These are phyloP conservation scores for Flaveria sonorensis DNA, from an alignment of 129 eudicot genomes.

Conservation along the genomic window DNA sequence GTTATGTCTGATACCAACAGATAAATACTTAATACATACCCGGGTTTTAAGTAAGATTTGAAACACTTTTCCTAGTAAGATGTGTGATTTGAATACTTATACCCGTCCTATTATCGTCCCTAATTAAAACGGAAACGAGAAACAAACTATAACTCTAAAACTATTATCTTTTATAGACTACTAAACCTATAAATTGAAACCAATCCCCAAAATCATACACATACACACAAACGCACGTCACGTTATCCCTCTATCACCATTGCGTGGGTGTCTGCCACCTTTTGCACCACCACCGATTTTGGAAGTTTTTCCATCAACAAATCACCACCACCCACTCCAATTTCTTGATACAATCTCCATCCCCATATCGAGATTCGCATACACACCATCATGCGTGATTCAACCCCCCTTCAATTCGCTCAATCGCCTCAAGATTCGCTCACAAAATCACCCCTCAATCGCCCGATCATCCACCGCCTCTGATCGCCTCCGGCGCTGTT, in stretches of 20 bases:
- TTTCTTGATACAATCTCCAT: background rate
- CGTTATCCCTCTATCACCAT: conserved; percentile 33
- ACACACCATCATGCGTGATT: background rate
- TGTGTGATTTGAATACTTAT: too few relatives aligned
- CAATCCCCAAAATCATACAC: background rate
- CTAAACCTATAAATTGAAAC: background rate
- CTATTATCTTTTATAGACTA: too few relatives aligned
- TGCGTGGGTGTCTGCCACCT: conserved; percentile 38
- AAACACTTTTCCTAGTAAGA: too few relatives aligned
- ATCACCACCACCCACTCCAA: conserved; percentile 31
- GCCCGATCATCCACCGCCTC: background rate
- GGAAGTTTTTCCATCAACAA: conserved; percentile 21
- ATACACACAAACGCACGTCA: conserved; percentile 29
- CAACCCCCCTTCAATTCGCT: background rate
- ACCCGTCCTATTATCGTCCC: too few relatives aligned
- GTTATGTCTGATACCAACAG: too few relatives aligned
- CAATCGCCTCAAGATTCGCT: background rate
- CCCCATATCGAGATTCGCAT: conserved; percentile 8
- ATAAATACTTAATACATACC: too few relatives aligned
- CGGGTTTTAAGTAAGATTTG: too few relatives aligned
- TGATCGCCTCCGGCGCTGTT: conserved; percentile 12
- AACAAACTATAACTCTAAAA: too few relatives aligned
- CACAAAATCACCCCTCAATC: background rate
- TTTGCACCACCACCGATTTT: conserved; percentile 36
- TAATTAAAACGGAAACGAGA: too few relatives aligned